phyloP scores from a whole-genome alignment of 2,329 filamentous ascomycete species.

The Tolypocladium guangdongense region DNA sequence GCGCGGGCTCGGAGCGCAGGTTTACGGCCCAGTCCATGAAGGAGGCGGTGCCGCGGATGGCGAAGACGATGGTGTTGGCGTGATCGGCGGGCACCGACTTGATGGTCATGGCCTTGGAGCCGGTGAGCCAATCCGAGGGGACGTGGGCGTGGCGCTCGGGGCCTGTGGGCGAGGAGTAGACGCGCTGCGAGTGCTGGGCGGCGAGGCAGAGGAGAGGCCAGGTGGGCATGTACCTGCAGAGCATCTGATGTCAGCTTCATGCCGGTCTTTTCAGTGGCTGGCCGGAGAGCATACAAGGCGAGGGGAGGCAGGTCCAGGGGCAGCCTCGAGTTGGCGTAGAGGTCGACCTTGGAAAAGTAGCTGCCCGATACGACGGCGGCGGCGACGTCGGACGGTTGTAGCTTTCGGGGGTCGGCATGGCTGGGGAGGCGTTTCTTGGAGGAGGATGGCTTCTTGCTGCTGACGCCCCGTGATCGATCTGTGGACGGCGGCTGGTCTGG shows the following conservation, averaged over 20 bases:
- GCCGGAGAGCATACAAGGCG: constrained; percentile 41
- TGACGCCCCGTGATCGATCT: neutral
- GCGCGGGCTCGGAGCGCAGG: constrained; percentile 55
- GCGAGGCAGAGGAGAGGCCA: constrained; percentile 71
- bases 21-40: constrained; percentile 86
- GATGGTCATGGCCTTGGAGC: constrained; percentile 79
- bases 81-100: constrained; percentile 71
- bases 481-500: neutral
- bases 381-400: constrained; percentile 4
- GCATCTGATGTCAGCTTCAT: neutral
- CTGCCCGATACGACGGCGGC: constrained; percentile 30
- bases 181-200: constrained; percentile 64
- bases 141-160: constrained; percentile 59
- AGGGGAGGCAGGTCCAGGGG: constrained; percentile 57
- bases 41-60: constrained; percentile 68
- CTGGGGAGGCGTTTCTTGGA: neutral
- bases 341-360: constrained; percentile 66
- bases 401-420: neutral
- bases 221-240: constrained; percentile 54
- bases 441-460: neutral
- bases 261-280: neutral
- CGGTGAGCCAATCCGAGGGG: constrained; percentile 57
- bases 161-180: constrained; percentile 55
- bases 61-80: constrained; percentile 70
- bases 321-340: constrained; percentile 68